These are phyloP conservation scores for Starmera pachycereana DNA, from an alignment of 805 yeast genomes.

Conservation along the genomic window DNA sequence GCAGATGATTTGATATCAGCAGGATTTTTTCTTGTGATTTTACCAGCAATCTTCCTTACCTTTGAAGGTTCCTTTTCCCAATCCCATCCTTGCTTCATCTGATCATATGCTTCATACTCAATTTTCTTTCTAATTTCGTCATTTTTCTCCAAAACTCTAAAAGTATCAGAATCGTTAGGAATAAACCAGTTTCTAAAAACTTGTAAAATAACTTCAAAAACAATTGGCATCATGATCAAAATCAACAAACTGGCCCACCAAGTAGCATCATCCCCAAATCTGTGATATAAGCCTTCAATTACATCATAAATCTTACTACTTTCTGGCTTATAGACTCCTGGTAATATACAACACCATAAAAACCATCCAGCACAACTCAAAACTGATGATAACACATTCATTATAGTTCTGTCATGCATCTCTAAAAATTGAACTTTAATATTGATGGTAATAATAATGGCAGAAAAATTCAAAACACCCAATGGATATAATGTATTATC, in stretches of 20 bases:
- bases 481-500: constrained; percentile 79
- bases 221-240: constrained; percentile 44
- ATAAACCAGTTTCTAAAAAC: constrained; percentile 41
- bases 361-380: constrained; percentile 73
- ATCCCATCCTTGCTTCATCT: constrained; percentile 72
- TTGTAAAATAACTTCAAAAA: constrained; percentile 57
- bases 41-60: constrained; percentile 9
- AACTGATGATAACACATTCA: constrained; percentile 55
- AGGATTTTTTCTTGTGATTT: constrained; percentile 5
- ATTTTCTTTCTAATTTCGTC: constrained; percentile 53
- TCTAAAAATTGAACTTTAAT: constrained; percentile 74
- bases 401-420: constrained; percentile 62
- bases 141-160: constrained; percentile 69
- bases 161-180: constrained; percentile 72
- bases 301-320: constrained; percentile 60
- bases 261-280: constrained; percentile 70
- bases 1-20: not conserved
- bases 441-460: constrained; percentile 62
- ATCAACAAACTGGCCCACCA: constrained; percentile 79
- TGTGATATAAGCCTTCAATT: constrained; percentile 50
- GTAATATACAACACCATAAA: constrained; percentile 71
- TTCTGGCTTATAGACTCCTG: constrained; percentile 49
- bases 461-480: constrained; percentile 68
- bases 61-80: constrained; percentile 41
- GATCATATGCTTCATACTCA: constrained; percentile 63